These are phyloP conservation scores for Goffeauzyma gilvescens DNA, from an alignment of 768 basidiomycete genomes.

Conservation along the genomic window DNA sequence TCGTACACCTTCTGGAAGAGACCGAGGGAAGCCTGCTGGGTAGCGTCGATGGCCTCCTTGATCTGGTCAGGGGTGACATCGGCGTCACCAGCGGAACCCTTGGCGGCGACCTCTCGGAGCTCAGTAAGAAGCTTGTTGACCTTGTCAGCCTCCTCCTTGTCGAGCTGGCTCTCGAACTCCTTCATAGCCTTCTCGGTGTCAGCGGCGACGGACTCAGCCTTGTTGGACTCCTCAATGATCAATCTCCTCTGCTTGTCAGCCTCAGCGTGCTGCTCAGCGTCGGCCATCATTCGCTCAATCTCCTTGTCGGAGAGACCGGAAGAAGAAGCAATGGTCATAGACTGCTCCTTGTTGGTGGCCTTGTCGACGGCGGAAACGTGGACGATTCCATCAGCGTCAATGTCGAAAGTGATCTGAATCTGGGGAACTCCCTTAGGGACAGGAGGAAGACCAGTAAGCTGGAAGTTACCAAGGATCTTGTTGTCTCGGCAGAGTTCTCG, in stretches of 20 bases:
- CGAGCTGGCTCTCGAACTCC: conserved; percentile 96
- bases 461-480: conserved; percentile 98
- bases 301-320: conserved; percentile 92
- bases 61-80: conserved; percentile 66
- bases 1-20: conserved; percentile 96
- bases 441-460: conserved; percentile 89
- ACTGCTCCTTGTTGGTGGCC: conserved; percentile 37
- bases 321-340: conserved; percentile 75
- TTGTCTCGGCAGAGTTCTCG: conserved; percentile 96
- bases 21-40: conserved; percentile 81
- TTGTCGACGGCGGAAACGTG: conserved; percentile 78
- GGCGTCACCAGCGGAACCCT: conserved; percentile 73
- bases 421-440: conserved; percentile 44
- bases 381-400: conserved; percentile 66
- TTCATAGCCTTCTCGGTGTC: conserved; percentile 96
- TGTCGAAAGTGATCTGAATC: conserved; percentile 83
- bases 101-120: conserved; percentile 68
- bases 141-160: conserved; percentile 79
- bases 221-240: conserved; percentile 90
- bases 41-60: conserved; percentile 80
- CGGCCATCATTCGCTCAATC: conserved; percentile 88
- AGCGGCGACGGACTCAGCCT: conserved; percentile 77
- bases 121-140: conserved; percentile 69
- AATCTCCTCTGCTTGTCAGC: conserved; percentile 67
- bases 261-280: conserved; percentile 86